Evolutionary conservation across 2,329 filamentous ascomycete species (phyloP), one percentile per base, ranked within the genome.

Genomic region (Atkinsonella texensis): DNA sequence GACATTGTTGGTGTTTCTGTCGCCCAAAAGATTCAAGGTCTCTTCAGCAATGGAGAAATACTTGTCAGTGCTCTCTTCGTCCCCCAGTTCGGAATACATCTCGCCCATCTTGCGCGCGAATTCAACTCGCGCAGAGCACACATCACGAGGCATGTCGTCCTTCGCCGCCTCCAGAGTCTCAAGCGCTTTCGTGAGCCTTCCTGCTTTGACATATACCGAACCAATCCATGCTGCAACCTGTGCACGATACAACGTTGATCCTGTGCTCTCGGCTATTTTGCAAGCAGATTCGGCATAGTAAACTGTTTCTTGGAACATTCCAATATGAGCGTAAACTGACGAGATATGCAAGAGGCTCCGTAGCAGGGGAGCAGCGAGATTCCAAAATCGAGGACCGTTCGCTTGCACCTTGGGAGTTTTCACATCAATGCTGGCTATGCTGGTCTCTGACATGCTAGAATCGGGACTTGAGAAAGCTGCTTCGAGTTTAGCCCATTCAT

Each of bases 281-380:
- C 85, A 74, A 0, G 89, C 89, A 59, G 93, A 86, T 58, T 96
- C 85, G 1, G 85, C 84, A 58, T 95, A 94, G 63, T 90, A 93
- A 0, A 91, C 70, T 2, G 91, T 91, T 64, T 97, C 91, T 54
- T 88, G 83, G 56, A 89, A 88, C 68, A 95, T 79, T 31, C 93
- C 93, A 56, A 93, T 79, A 57, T 95, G 85, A 1, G 85, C 81
- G 59, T 90, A 95, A 1, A 95, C 73, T 4, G 78, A 77, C 0
- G 89, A 89, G 3, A 95, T 77, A 53, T 89, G 83, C 54, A 83
- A 68, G 13, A 95, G 72, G 52, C 83, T 81, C 32, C 80, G 77
- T 59, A 89, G 83, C 18, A 96, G 75, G 1, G 84, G 81, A 31
- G 81, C 79, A 8, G 93, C 82, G 18, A 95, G 73, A 6, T 77